Evolutionary conservation across 2,329 filamentous ascomycete species (phyloP).

Genomic region (Monosporascus sp.): DNA sequence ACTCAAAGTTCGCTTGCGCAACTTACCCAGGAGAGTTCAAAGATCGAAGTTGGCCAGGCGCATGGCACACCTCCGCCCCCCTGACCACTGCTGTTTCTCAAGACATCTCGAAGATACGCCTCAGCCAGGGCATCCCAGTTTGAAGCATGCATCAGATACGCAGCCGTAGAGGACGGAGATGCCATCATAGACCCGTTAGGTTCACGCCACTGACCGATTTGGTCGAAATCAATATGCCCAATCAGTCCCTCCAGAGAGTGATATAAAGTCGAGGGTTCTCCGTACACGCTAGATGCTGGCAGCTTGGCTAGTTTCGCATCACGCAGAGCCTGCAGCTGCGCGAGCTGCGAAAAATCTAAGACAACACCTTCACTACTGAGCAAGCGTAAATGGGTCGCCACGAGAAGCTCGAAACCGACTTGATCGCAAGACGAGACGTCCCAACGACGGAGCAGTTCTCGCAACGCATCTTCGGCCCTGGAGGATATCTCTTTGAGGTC

Average conservation of each 20-base stretch:
- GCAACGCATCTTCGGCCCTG: neutral
- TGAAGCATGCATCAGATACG: too few relatives aligned
- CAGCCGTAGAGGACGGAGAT: too few relatives aligned
- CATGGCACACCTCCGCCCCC: constrained; percentile 2
- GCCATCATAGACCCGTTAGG: too few relatives aligned
- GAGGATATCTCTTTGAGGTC: neutral
- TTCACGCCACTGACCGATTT: neutral
- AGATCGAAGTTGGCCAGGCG: constrained; percentile 5
- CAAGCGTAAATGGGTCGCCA: neutral
- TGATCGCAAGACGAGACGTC: constrained; percentile 13
- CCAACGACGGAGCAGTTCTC: constrained; percentile 8
- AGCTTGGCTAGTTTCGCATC: constrained; percentile 4
- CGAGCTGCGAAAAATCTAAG: neutral
- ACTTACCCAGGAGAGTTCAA: constrained; percentile 7
- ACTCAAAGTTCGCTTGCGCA: too few relatives aligned
- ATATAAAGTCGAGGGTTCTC: too few relatives aligned
- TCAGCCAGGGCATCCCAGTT: constrained; percentile 4
- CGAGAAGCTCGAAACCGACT: constrained; percentile 7
- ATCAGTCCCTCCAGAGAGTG: too few relatives aligned
- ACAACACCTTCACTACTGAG: neutral
- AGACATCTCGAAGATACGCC: neutral
- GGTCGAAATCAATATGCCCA: too few relatives aligned
- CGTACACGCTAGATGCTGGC: too few relatives aligned
- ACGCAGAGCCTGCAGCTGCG: neutral
- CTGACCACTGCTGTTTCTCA: neutral